Evolutionary conservation across 2,329 filamentous ascomycete genomes (phyloP).

Genomic region (Macrophomina phaseolina): DNA sequence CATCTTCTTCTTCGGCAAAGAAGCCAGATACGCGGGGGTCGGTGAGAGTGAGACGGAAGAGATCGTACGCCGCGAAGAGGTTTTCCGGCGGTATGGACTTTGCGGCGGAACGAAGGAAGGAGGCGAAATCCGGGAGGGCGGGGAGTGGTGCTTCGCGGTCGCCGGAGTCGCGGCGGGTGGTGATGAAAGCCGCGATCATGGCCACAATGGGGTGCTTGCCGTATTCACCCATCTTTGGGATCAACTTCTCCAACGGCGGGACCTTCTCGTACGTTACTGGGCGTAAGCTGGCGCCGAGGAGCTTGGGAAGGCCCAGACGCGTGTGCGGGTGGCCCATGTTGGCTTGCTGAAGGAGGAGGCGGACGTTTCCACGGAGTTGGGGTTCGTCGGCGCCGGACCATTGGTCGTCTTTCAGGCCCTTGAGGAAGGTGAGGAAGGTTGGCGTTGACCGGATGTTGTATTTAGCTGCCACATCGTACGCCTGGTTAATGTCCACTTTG

Average conservation of each 20-base stretch:
- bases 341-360: constrained; percentile 75
- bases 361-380: constrained; percentile 70
- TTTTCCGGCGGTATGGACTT: constrained; percentile 64
- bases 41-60: constrained; percentile 77
- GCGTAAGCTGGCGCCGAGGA: constrained; percentile 67
- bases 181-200: constrained; percentile 73
- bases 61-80: constrained; percentile 83
- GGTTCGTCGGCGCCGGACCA: constrained; percentile 76
- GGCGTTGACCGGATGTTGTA: constrained; percentile 79
- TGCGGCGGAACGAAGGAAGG: constrained; percentile 64
- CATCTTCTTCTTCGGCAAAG: constrained; percentile 73
- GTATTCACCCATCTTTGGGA: constrained; percentile 73
- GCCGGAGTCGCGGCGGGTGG: constrained; percentile 62
- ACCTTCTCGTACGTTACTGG: constrained; percentile 77
- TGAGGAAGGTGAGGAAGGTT: constrained; percentile 85
- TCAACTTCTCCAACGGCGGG: constrained; percentile 81
- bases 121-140: constrained; percentile 68
- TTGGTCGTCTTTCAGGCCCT: constrained; percentile 74
- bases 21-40: constrained; percentile 82
- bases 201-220: constrained; percentile 66
- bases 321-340: constrained; percentile 78
- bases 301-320: constrained; percentile 70
- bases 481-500: constrained; percentile 78
- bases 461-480: constrained; percentile 66
- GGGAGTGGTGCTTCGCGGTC: constrained; percentile 73